Percentiles rank a stretch among this genome's conserved stretches.
Conservation (phyloP, 768 basidiomycete genomes). For the Trametes punicea region DNA sequence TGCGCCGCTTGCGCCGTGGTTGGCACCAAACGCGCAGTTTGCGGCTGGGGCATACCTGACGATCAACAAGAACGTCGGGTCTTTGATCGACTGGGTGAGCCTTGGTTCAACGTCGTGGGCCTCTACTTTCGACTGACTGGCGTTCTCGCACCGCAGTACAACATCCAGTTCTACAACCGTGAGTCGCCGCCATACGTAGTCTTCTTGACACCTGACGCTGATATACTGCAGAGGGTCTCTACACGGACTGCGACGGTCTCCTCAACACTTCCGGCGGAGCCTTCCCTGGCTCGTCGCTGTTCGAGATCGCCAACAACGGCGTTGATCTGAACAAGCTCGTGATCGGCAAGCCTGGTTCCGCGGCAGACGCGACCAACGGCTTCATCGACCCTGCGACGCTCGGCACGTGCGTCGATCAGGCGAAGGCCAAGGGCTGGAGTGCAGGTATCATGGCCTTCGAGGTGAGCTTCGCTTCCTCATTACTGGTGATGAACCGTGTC, state of each 20-base stretch:
- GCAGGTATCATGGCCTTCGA: conserved; percentile 16
- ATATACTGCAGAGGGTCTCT: conserved; percentile 22
- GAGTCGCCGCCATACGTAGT: neutral
- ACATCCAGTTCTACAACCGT: conserved; percentile 22
- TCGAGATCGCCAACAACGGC: conserved; percentile 48
- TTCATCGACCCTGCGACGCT: conserved; percentile 30
- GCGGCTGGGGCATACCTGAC: conserved; percentile 50
- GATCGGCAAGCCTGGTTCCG: conserved; percentile 60
- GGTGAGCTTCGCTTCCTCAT: neutral
- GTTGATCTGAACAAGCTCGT: conserved; percentile 60
- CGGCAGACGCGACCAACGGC: conserved; percentile 34
- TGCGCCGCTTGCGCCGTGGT: conserved; percentile 29
- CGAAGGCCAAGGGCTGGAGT: conserved; percentile 10
- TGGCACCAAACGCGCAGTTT: conserved; percentile 20
- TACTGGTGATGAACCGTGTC: neutral
- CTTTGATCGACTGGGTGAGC: conserved; percentile 51
- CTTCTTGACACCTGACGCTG: neutral
- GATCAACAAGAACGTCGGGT: conserved; percentile 49
- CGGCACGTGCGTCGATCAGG: conserved; percentile 16
- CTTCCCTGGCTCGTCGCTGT: conserved; percentile 39
- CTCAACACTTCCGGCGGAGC: conserved; percentile 35
- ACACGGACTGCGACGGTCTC: conserved; percentile 37
- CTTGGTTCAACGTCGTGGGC: neutral
- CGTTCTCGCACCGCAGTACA: neutral
- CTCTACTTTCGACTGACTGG: neutral